Base-by-base conservation (phyloP, 2,329 filamentous ascomycete species). In the Aspergillus sp. region DNA sequence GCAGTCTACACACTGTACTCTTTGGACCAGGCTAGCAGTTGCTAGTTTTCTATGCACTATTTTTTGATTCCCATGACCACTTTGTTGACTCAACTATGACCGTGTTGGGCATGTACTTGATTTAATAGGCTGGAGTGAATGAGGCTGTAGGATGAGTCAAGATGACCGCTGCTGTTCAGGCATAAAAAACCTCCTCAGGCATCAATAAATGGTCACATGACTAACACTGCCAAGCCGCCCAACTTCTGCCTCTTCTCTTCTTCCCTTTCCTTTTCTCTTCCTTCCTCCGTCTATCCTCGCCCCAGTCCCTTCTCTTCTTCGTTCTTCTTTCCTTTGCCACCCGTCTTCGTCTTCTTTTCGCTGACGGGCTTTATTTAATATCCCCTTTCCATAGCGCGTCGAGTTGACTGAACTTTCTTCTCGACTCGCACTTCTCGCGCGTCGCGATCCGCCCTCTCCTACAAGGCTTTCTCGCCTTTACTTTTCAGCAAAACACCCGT, bases 341-440 rank as follows among this genome's bases (percentile, higher is more conserved):
- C 28, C 34, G 26, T 27, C 25, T 28, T 13, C 16, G 8, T n/a
- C 32, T 14, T 20, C n/a, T n/a, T n/a, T n/a, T n/a, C n/a, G n/a
- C n/a, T 10, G 12, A 10, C 24, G 29, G 12, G 15, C 17, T 26
- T 26, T 31, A 37, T 29, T 16, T 22, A 13, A 30, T 16, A 5
- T 22, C 19, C 6, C 10, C 10, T 10, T 27, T 14, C 17, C 19
- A 5, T 22, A 5, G 19, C 19, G 13, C 13, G n/a, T 29, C 24
- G 12, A 13, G 12, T 26, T 26, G 27, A 34, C 24, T 16, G 8
- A 13, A 30, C 15, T 31, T 15, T 31, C 10, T 15, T 31, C 15
- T 31, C 13, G 20, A 31, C 29, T 24, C 22, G 19, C 13, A 26
- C 25, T 14, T 26, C 12, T 26, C 19, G 6, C 4, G 25, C 25